Evolutionary conservation across 2,329 filamentous ascomycete species (phyloP), one percentile per base, ranked within the genome.

Genomic region (Aschersonia sp.): DNA sequence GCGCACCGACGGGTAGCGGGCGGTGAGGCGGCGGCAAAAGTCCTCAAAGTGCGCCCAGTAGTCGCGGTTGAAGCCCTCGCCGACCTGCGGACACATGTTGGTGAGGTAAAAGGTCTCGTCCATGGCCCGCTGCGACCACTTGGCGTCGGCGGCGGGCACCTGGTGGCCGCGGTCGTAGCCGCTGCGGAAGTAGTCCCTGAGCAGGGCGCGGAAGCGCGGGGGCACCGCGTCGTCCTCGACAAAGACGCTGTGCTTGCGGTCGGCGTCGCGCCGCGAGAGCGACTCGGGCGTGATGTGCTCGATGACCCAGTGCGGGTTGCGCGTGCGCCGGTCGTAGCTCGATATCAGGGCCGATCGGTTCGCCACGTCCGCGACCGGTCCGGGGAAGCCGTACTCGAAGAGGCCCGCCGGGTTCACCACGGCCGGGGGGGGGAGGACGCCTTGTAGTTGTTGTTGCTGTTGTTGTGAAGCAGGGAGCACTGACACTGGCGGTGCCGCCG

Each of bases 31-130:
- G 8, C 92, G 79, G 68, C 90, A 95, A 61, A 97, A 98, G 61
- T 95, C 90, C 69, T 98, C 92, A 55, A 98, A 89, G 65, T 98
- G 92, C 39, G 92, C 85, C 92, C 92, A 98, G 76, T 98, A 98
- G 69, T 98, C 92, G 46, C 92, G 78, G 70, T 98, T 98, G 74
- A 98, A 98, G 50, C 92, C 92, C 62, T 95, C 87, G 55, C 92
- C 92, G 32, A 98, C 92, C 69, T 98, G 92, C 32, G 92, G 92
- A 61, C 89, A 95, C 89, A 98, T 98, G 70, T 98, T 98, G 61
- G 77, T 83, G 48, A 98, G 76, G 59, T 79, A 83, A 61, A 98
- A 98, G 2, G 92, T 98, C 49, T 86, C 87, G 67, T 98, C 81
- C 87, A 98, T 95, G 53, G 92, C 89, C 37, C 77, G 66, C 67